Evolutionary conservation across 179 eudicot species (phyloP), one percentile per base, ranked within the genome.

Genomic region (Amaranthus tricolor): DNA sequence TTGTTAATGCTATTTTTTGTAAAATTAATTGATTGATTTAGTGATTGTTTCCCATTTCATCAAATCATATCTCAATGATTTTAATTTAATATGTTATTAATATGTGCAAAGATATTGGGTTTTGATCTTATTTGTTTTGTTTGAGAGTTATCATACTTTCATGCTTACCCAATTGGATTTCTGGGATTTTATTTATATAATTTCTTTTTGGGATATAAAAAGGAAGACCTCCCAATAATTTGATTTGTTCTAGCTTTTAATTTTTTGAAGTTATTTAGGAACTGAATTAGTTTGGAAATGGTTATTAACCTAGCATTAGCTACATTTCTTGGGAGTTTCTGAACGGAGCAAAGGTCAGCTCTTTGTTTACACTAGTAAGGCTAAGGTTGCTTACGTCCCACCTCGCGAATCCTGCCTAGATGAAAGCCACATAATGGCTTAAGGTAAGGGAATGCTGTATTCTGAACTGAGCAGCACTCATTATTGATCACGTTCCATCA

Each of bases 71-170:
- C 7, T 13, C 53, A 19, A 19, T 17, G 43, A 60, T 1, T 24
- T 9, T 17, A 48, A 40, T 16, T 52, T 10, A 14, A 43, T 13
- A 17, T 11, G 47, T 45, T 24, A 10, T 71, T 57, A 3, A 9
- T 70, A 8, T 62, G 47, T 72, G 60, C 54, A 43, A 52, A 50
- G 69, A 51, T 80, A 64, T 47, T 67, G 0, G 66, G 9, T 47
- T 71, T 44, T 71, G 44, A 51, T 59, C 5, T 31, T 13, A 6
- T 54, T 58, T 31, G 77, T 40, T 11, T 48, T 17, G 8, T 8
- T 57, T 65, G 9, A 74, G 64, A 8, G 20, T 55, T 53, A 53
- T 10, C 1, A 12, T 21, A 16, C 7, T 43, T 74, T 21, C n/a
- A 45, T 49, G n/a, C 9, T 72, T 11, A 17, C 9, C 12, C 50